Evolutionary conservation across 208 protist species (phyloP).

Genomic region (Trypanosoma cruzi): DNA sequence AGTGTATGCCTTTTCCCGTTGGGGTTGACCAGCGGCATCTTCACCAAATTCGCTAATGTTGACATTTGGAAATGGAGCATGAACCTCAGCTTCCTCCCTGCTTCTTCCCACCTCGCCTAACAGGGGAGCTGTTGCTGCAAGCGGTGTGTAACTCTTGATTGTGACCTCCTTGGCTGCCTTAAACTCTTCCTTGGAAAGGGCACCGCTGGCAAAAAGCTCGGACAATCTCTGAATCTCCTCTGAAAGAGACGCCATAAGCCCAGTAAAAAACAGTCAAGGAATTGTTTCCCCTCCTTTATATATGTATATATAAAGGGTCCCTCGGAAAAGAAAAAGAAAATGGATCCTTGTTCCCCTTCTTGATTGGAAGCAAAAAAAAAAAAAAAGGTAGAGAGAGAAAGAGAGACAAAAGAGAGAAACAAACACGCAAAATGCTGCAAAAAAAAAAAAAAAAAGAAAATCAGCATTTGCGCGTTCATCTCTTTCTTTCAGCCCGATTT

Average conservation of each 20-base stretch:
- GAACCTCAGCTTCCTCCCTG: not conserved
- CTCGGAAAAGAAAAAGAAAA: no score
- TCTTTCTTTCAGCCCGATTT: no score
- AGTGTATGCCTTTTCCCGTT: slow-evolving; percentile 38
- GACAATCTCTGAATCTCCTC: slow-evolving; percentile 53
- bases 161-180: slow-evolving; percentile 51
- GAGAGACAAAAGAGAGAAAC: not conserved
- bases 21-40: slow-evolving; percentile 9
- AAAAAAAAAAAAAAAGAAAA: not conserved
- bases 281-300: not conserved
- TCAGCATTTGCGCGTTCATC: not conserved
- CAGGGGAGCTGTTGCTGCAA: not conserved
- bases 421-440: not conserved
- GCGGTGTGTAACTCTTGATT: slow-evolving; percentile 27
- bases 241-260: slow-evolving; percentile 38
- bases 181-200: slow-evolving; percentile 65
- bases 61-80: not conserved
- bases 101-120: not conserved
- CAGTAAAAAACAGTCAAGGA: not conserved
- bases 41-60: slow-evolving; percentile 22
- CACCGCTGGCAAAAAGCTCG: slow-evolving; percentile 53
- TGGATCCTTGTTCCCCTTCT: slow-evolving; percentile 2
- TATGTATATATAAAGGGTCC: no score
- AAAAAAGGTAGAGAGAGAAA: no score
- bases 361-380: not conserved